Evolutionary conservation across 352 stramenopile species (phyloP).

Genomic region (Halophytophthora batemanensis): DNA sequence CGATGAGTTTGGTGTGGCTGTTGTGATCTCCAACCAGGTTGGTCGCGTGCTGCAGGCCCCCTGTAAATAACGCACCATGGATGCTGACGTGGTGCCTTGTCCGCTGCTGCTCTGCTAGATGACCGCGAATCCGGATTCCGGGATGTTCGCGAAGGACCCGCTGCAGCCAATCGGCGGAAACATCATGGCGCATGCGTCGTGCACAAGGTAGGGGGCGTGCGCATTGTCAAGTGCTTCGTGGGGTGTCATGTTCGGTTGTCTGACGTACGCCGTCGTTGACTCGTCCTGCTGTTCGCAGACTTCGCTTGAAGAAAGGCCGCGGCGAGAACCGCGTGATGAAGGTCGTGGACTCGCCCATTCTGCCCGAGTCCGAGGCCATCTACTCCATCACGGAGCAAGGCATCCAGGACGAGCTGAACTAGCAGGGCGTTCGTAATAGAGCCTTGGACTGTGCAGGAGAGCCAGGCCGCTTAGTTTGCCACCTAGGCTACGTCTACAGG

Average conservation of each 20-base stretch:
- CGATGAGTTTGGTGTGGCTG: slow-evolving; percentile 99
- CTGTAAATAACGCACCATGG: neutral
- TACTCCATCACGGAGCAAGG: slow-evolving; percentile 97
- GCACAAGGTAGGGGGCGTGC: slow-evolving; percentile 48
- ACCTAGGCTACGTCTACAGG: no score
- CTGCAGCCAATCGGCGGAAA: slow-evolving; percentile 91
- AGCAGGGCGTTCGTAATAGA: no score
- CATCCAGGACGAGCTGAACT: slow-evolving; percentile 91
- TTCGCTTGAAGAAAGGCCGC: slow-evolving; percentile 95
- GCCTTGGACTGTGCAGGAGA: no score
- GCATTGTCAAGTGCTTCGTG: neutral
- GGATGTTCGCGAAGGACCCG: slow-evolving; percentile 89
- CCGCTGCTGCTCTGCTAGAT: slow-evolving; percentile 48
- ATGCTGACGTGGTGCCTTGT: slow-evolving; percentile 1
- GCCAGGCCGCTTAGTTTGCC: no score
- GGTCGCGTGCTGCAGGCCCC: neutral
- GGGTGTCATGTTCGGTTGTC: neutral
- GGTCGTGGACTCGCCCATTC: slow-evolving; percentile 94
- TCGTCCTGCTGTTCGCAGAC: slow-evolving; percentile 23
- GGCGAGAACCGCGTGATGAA: slow-evolving; percentile 99
- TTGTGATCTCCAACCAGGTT: slow-evolving; percentile 89
- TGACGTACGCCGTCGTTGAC: slow-evolving; percentile 5
- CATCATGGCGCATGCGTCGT: slow-evolving; percentile 86
- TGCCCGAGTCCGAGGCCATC: slow-evolving; percentile 97
- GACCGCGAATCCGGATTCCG: slow-evolving; percentile 86